Percentiles rank a stretch among this genome's conserved stretches.
These are phyloP conservation scores for Pyrenophora seminiperda DNA, from an alignment of 2,329 filamentous ascomycete genomes.

Conservation along the genomic window DNA sequence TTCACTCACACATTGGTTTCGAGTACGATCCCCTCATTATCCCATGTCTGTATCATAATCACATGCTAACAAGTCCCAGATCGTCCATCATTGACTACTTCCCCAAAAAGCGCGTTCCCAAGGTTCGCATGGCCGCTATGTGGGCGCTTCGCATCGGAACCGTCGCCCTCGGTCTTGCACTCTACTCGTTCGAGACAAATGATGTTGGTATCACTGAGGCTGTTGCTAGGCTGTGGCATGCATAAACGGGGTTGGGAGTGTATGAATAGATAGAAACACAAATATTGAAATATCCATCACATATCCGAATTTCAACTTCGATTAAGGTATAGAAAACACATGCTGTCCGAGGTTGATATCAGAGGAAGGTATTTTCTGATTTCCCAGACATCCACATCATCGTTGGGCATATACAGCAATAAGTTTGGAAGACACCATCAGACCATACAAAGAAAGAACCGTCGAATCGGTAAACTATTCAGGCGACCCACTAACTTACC, in stretches of 20 bases:
- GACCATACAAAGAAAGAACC: no score
- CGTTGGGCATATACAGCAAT: no score
- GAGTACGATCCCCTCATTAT: constrained; percentile 60
- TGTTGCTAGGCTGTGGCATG: constrained; percentile 86
- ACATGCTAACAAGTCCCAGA: constrained; percentile 46
- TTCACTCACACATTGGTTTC: constrained; percentile 97
- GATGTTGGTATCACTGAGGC: constrained; percentile 93
- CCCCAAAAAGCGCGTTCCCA: constrained; percentile 71
- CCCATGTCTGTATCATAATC: not conserved
- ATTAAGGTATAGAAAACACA: no score
- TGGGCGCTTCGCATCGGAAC: constrained; percentile 83
- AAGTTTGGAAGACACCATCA: not conserved
- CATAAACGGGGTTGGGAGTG: constrained; percentile 52
- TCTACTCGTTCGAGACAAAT: constrained; percentile 99
- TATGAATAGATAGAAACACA: constrained; percentile 12
- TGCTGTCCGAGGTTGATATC: no score
- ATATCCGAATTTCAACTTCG: no score
- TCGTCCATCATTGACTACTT: constrained; percentile 89
- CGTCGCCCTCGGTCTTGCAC: constrained; percentile 78
- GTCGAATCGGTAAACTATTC: no score
- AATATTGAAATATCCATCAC: no score
- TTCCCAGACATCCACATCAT: no score
- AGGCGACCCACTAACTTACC: no score
- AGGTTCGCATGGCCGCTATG: constrained; percentile 67
- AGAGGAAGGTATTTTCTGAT: no score